Conservation (phyloP, 2,329 filamentous ascomycete species). For the Trichoderma simmonsii region DNA sequence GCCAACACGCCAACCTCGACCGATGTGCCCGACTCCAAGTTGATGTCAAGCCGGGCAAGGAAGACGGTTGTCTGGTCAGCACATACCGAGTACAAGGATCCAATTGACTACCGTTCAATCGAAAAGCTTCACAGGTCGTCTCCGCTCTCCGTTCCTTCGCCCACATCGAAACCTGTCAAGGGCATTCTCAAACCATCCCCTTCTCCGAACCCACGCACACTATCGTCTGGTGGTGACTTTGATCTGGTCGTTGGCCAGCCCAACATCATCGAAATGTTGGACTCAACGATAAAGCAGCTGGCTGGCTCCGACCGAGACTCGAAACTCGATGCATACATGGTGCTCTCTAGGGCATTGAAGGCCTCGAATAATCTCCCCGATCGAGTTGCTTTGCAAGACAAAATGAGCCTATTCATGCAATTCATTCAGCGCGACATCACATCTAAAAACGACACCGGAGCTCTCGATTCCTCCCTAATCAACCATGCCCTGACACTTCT, state of each 20-base stretch:
- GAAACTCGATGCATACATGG: conserved; percentile 82
- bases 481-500: conserved; percentile 77
- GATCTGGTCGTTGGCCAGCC: conserved; percentile 38
- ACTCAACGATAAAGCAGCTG: conserved; percentile 79
- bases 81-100: conserved; percentile 55
- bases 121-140: conserved; percentile 38
- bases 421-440: conserved; percentile 82
- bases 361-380: conserved; percentile 81
- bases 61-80: conserved; percentile 59
- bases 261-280: conserved; percentile 75
- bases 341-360: conserved; percentile 71
- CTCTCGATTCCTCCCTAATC: conserved; percentile 65
- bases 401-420: conserved; percentile 72
- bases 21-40: conserved; percentile 40
- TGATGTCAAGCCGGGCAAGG: conserved; percentile 43
- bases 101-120: conserved; percentile 44
- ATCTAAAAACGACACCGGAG: conserved; percentile 54
- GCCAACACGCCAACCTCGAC: conserved; percentile 44
- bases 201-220: conserved; percentile 45
- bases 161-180: conserved; percentile 49
- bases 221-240: conserved; percentile 42
- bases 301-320: conserved; percentile 68
- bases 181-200: conserved; percentile 75
- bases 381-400: conserved; percentile 65
- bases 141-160: conserved; percentile 40